A percentile compares a stretch with the other conserved stretches of the same genome.
These are phyloP conservation scores for Trypethelium eluteriae DNA, from an alignment of 495 filamentous ascomycete species.

Conservation along the genomic window DNA sequence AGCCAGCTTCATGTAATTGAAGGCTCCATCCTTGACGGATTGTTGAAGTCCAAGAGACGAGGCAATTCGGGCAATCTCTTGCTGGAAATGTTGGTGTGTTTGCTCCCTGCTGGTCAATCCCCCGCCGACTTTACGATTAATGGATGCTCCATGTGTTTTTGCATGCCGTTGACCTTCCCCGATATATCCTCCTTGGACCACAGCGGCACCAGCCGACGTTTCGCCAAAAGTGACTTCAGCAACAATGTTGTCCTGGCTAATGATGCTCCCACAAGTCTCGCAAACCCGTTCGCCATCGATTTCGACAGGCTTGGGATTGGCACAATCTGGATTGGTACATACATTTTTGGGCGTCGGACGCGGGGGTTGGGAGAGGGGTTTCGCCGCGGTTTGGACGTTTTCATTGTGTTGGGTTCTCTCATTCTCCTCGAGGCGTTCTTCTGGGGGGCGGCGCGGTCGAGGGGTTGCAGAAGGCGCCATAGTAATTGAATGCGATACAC, in stretches of 20 bases:
- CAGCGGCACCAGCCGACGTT: constrained; percentile 68
- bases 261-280: constrained; percentile 70
- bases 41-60: constrained; percentile 44
- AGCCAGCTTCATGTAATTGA: constrained; percentile 70
- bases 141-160: constrained; percentile 50
- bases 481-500: not conserved
- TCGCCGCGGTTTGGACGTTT: not conserved
- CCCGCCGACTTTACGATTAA: constrained; percentile 46
- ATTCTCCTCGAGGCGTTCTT: not conserved
- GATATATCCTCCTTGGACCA: constrained; percentile 84
- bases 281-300: constrained; percentile 56
- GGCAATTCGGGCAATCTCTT: constrained; percentile 26
- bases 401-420: not conserved
- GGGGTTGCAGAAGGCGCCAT: not conserved
- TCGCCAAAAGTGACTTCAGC: constrained; percentile 87
- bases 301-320: constrained; percentile 28
- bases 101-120: constrained; percentile 58
- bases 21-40: constrained; percentile 52
- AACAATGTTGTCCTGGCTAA: constrained; percentile 78
- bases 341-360: not conserved
- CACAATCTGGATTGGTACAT: constrained; percentile 2
- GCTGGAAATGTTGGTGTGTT: constrained; percentile 50
- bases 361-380: not conserved
- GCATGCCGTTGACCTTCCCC: constrained; percentile 70
- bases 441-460: constrained; percentile 1